Evolutionary conservation across 805 yeast genomes (phyloP), one percentile per base, ranked within the genome.

Genomic region (Zygosaccharomyces bisporus): DNA sequence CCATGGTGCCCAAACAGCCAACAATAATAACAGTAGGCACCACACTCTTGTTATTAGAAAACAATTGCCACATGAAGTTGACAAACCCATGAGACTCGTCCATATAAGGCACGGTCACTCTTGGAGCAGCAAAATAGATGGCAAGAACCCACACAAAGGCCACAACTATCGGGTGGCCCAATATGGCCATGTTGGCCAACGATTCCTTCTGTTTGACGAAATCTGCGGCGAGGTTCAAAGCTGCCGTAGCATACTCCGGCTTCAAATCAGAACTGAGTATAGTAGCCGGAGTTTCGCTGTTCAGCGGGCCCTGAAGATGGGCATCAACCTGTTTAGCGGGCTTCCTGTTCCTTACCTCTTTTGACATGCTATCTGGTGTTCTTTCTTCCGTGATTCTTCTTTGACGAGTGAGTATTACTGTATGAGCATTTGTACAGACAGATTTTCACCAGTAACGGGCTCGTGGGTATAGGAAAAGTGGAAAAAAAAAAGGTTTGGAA

Each of bases 221-320:
- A 59, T 85, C 93, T 45, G 85, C 79, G 23, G 82, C 78, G 47
- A 84, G 63, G 45, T 77, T 80, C 43, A 81, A 57, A 1, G 82
- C 77, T 8, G 85, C 85, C 34, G 77, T 75, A 1, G 83, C 70
- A 32, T 72, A 69, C 23, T 75, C 77, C 1, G 90, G 90, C 5
- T 67, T 69, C 40, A 86, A 67, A 2, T 64, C 60, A 0, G 75
- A 55, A 29, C 78, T 68, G 36, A 63, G 67, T 30, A 85, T 75
- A 1, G 76, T 75, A 8, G 87, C 70, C 12, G 79, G 75, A 0
- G 72, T 73, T 27, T 71, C 67, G 0, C 56, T 63, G 46, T 79
- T 76, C 43, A 85, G 62, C 5, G 89, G 87, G 49, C 71, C 65
- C 49, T 72, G 72, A 47, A 79, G 71, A 39, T 74, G 70, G 16